Evolutionary conservation across 139 green algal species (phyloP).

Genomic region (Chlamydomonas applanata): DNA sequence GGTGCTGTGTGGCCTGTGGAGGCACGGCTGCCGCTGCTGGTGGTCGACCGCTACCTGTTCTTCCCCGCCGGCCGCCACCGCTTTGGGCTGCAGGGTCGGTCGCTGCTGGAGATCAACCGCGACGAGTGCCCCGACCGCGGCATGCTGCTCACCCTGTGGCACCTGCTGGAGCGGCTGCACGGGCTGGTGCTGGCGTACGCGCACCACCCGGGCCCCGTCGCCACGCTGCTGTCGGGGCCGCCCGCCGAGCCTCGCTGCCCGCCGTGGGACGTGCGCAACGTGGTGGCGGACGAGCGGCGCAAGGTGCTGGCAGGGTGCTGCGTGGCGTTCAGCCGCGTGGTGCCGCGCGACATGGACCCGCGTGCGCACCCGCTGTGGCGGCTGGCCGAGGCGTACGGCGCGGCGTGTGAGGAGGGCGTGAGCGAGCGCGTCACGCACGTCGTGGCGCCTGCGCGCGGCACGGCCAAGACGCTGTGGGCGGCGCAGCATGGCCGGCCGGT

Average conservation of each 20-base stretch:
- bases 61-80: conserved; percentile 65
- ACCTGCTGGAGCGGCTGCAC: conserved; percentile 46
- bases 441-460: conserved; percentile 47
- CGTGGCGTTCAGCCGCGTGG: conserved; percentile 67
- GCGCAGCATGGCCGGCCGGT: conserved; percentile 36
- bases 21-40: conserved; percentile 66
- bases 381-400: conserved; percentile 62
- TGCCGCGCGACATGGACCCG: conserved; percentile 48
- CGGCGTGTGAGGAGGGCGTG: conserved; percentile 15
- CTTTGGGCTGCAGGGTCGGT: conserved; percentile 43
- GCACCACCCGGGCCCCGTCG: neutral
- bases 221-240: conserved; percentile 1
- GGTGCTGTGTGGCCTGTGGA: conserved; percentile 71
- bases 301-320: conserved; percentile 43
- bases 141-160: conserved; percentile 45
- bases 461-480: conserved; percentile 65
- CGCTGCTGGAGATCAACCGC: conserved; percentile 48
- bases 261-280: conserved; percentile 28
- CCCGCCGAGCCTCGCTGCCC: conserved; percentile 6
- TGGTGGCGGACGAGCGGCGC: conserved; percentile 25
- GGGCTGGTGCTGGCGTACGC: conserved; percentile 25
- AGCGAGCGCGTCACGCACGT: conserved; percentile 59
- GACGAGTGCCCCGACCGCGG: conserved; percentile 54
- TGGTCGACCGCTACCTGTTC: conserved; percentile 86
- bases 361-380: conserved; percentile 56